Percentiles rank a stretch among this genome's conserved stretches.
Evolutionary conservation across 2,329 filamentous ascomycete genomes (phyloP).

Genomic region (Alternaria ventricosa): DNA sequence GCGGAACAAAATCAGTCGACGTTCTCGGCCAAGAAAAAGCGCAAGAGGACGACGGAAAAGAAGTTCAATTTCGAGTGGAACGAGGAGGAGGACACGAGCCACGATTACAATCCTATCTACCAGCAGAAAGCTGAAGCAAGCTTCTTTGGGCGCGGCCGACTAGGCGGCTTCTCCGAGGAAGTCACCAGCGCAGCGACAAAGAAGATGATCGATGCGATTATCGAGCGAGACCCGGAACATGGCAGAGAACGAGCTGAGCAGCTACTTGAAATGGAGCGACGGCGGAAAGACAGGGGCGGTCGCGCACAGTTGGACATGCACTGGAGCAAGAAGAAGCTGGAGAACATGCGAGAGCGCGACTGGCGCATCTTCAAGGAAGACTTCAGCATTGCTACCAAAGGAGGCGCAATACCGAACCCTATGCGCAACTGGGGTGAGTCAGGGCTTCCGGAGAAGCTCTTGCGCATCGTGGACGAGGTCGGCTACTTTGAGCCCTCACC

Average conservation of each 20-base stretch:
- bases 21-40: slow-evolving; percentile 95
- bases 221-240: slow-evolving; percentile 75
- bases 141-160: slow-evolving; percentile 71
- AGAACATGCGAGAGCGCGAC: slow-evolving; percentile 95
- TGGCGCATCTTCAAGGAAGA: slow-evolving; percentile 99
- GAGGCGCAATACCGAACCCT: slow-evolving; percentile 88
- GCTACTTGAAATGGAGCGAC: slow-evolving; percentile 83
- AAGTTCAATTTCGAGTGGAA: slow-evolving; percentile 99
- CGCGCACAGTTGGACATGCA: slow-evolving; percentile 85
- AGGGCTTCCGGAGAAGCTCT: slow-evolving; percentile 73
- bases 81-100: slow-evolving; percentile 87
- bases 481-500: slow-evolving; percentile 92
- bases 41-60: slow-evolving; percentile 87
- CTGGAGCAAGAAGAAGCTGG: slow-evolving; percentile 91
- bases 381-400: slow-evolving; percentile 95
- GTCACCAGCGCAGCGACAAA: slow-evolving; percentile 58
- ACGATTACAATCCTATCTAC: slow-evolving; percentile 82
- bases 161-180: slow-evolving; percentile 71
- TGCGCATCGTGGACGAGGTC: slow-evolving; percentile 82
- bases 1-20: slow-evolving; percentile 84
- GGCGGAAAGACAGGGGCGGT: slow-evolving; percentile 73
- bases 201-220: slow-evolving; percentile 71
- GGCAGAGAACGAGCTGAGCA: slow-evolving; percentile 78
- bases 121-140: slow-evolving; percentile 69
- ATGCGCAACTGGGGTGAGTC: slow-evolving; percentile 96